These are phyloP conservation scores for Salix caprea DNA, from an alignment of 345 rosid species.

Conservation along the genomic window DNA sequence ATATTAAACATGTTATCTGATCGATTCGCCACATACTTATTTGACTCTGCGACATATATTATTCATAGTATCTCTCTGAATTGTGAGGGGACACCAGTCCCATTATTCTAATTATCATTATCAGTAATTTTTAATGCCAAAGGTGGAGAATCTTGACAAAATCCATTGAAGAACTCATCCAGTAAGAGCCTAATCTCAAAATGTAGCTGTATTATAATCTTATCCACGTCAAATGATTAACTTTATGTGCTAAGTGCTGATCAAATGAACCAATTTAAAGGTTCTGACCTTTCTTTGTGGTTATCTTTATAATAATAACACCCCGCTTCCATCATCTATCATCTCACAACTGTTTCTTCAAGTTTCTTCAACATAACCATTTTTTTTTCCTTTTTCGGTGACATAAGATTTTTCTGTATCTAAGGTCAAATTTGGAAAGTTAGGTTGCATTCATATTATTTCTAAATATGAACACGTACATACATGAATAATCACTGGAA, in stretches of 20 bases:
- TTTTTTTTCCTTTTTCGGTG: no score
- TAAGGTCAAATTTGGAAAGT: no score
- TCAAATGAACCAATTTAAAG: neutral
- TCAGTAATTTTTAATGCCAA: neutral
- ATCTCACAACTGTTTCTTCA: no score
- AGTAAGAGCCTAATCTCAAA: neutral
- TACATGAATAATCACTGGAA: no score
- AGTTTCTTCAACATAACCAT: no score
- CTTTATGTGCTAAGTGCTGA: neutral
- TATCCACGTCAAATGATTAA: slow-evolving; percentile 6
- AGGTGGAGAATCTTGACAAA: slow-evolving; percentile 11
- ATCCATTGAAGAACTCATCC: slow-evolving; percentile 2
- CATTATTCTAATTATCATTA: neutral
- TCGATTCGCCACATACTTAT: slow-evolving; percentile 9
- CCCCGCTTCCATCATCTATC: no score
- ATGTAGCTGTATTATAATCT: neutral
- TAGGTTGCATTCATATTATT: no score
- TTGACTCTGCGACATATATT: neutral
- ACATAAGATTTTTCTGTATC: no score
- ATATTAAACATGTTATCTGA: neutral
- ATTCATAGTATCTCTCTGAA: neutral
- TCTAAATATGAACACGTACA: no score
- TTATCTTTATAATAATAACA: neutral
- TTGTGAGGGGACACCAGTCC: slow-evolving; percentile 1
- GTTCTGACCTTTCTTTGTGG: neutral